Conservation (phyloP, 805 yeast genomes). For the Millerozyma miso region DNA sequence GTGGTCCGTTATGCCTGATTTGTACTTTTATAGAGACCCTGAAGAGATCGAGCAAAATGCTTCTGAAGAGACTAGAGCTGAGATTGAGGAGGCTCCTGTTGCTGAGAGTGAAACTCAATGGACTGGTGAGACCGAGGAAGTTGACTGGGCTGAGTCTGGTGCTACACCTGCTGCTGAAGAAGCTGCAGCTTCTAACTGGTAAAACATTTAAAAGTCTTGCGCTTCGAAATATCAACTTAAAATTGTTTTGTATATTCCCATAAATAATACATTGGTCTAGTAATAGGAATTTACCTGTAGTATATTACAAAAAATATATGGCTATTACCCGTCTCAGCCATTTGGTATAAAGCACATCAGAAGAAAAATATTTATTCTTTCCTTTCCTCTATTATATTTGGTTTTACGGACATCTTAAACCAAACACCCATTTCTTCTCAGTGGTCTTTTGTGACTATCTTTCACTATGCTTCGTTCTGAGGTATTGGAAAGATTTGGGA, state of each 20-base stretch:
- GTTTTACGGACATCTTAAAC: conserved; percentile 17
- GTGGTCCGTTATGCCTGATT: conserved; percentile 99
- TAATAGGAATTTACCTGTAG: not conserved
- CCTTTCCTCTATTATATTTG: not conserved
- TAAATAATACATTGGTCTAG: conserved; percentile 1
- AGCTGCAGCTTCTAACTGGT: conserved; percentile 60
- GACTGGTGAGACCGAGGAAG: conserved; percentile 55
- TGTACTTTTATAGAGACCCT: conserved; percentile 99
- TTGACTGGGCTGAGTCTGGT: conserved; percentile 61
- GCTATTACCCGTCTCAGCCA: not conserved
- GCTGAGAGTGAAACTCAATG: conserved; percentile 55
- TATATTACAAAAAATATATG: not conserved
- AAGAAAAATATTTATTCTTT: not conserved
- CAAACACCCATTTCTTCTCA: conserved; percentile 14
- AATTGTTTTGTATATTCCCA: conserved; percentile 1
- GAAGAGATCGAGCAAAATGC: conserved; percentile 91
- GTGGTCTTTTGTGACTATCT: not conserved
- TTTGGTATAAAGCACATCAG: too few relatives aligned
- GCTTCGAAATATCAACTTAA: not conserved
- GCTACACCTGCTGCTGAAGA: conserved; percentile 64
- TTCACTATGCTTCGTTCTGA: conserved; percentile 14
- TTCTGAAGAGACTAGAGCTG: conserved; percentile 51
- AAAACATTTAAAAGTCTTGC: conserved; percentile 13
- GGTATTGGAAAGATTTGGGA: not conserved
- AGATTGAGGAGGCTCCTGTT: conserved; percentile 59